Evolutionary conservation across 1,284 basidiomycete genomes (phyloP), one percentile per base, ranked within the genome.

Genomic region (Omphalotus olearius): DNA sequence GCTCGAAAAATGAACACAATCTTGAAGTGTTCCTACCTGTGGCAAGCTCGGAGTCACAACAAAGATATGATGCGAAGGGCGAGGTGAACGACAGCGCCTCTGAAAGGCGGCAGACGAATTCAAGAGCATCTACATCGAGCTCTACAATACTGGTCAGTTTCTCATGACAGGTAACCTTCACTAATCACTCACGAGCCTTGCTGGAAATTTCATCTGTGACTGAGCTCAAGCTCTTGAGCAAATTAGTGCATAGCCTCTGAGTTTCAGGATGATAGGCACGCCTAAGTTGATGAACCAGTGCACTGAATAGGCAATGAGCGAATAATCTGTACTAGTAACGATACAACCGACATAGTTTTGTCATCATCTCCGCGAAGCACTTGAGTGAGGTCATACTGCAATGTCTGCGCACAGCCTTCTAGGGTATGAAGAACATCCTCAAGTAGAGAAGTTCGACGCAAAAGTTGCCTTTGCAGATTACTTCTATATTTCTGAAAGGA

Each of bases 401-500:
- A 67, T 10, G 69, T 66, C 47, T 68, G 62, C 11, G 82, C 79
- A 57, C 77, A 78, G 40, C 66, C 69, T 57, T 91, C 88, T 11
- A 88, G 64, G 1, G 68, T 70, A 5, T 64, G 66, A 51, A 90
- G 60, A n/a, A 85, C 72, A 17, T 72, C 69, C 51, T 87, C 74
- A 33, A 90, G 63, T 30, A 78, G 62, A 0, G 79, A 70, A 10
- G 83, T 83, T 40, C 85, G 77, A 14, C 82, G 80, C 30, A 74
- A 59, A 17, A 88, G 68, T 56, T 84, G 85, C 47, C 74, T 76
- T 49, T 72, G 75, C 39, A 91, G 64, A 4, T 75, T 63, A 14
- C 65, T 58, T 56, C 77, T 79, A 60, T 85, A 88, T 59, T 74
- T 78, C 40, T 74, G 72, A 60, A 88, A 82, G 2, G 78, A 70